phyloP scores from a whole-genome alignment of 2,329 filamentous ascomycete genomes.

The Tolypocladium cylindrosporum region DNA sequence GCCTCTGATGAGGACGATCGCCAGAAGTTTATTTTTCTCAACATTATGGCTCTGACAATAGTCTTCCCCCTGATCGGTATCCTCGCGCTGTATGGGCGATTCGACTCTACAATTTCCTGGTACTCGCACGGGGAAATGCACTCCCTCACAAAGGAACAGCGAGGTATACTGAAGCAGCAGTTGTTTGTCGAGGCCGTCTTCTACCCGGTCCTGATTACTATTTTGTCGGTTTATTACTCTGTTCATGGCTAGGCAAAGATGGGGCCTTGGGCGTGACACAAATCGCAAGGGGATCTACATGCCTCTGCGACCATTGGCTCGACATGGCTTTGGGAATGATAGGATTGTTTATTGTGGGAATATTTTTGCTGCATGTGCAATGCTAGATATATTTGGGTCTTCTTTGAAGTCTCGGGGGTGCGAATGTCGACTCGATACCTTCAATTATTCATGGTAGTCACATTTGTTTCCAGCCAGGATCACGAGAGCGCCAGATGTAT shows the following conservation, averaged over 20 bases:
- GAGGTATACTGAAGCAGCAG: conserved; percentile 21
- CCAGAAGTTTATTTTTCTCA: conserved; percentile 26
- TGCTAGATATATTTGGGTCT: neutral
- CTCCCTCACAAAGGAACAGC: conserved; percentile 22
- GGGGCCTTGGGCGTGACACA: neutral
- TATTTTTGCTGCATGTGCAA: neutral
- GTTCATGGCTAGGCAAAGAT: conserved; percentile 3
- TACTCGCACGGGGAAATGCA: conserved; percentile 35
- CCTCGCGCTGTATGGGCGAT: conserved; percentile 31
- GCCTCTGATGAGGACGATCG: conserved; percentile 16
- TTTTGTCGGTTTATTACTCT: conserved; percentile 21
- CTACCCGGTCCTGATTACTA: conserved; percentile 20
- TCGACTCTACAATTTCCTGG: conserved; percentile 37
- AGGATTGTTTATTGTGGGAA: neutral
- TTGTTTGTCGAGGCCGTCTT: conserved; percentile 24
- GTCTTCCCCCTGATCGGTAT: conserved; percentile 37
- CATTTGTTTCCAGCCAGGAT: neutral
- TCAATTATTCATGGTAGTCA: neutral
- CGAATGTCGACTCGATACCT: neutral
- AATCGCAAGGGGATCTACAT: neutral
- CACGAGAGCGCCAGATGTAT: neutral
- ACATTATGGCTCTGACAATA: conserved; percentile 26
- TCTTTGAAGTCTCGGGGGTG: neutral
- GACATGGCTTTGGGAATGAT: neutral
- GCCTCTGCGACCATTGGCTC: neutral